Evolutionary conservation across 441 rosid species (phyloP).

Genomic region (Aquilaria agallochum): DNA sequence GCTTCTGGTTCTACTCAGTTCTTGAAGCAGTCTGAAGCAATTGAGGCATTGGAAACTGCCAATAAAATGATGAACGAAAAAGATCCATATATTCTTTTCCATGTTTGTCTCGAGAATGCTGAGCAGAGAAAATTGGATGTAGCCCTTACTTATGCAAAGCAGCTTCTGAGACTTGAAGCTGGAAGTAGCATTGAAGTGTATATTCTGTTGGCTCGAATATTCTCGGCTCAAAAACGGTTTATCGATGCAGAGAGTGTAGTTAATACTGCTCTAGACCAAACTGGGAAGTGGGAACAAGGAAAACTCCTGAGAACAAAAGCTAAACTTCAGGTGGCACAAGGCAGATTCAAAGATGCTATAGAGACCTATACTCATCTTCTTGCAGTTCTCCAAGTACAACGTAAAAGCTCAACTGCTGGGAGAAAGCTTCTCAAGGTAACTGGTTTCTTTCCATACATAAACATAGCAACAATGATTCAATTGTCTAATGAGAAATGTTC

Average conservation of each 20-base stretch:
- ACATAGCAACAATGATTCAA: neutral
- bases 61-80: slow-evolving; percentile 28
- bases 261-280: slow-evolving; percentile 43
- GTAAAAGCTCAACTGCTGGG: slow-evolving; percentile 26
- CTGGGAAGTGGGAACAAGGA: slow-evolving; percentile 52
- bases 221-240: slow-evolving; percentile 43
- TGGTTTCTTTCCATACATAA: slow-evolving; percentile 5
- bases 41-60: slow-evolving; percentile 33
- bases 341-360: slow-evolving; percentile 30
- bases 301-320: slow-evolving; percentile 47
- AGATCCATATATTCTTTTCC: slow-evolving; percentile 33
- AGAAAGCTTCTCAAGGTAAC: slow-evolving; percentile 31
- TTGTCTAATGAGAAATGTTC: too few species aligned
- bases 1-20: slow-evolving; percentile 31
- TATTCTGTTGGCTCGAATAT: slow-evolving; percentile 40
- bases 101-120: slow-evolving; percentile 38
- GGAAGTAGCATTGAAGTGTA: slow-evolving; percentile 34
- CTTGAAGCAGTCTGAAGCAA: slow-evolving; percentile 29
- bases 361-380: slow-evolving; percentile 43
- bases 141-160: slow-evolving; percentile 43
- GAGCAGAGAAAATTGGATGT: slow-evolving; percentile 53
- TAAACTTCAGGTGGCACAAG: slow-evolving; percentile 50
- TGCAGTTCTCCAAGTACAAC: slow-evolving; percentile 47
- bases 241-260: slow-evolving; percentile 38
- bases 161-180: slow-evolving; percentile 37